A percentile compares a stretch with the other conserved stretches of the same genome.
phyloP scores from a whole-genome alignment of 2,329 filamentous ascomycete species.

The Fusarium poae region DNA sequence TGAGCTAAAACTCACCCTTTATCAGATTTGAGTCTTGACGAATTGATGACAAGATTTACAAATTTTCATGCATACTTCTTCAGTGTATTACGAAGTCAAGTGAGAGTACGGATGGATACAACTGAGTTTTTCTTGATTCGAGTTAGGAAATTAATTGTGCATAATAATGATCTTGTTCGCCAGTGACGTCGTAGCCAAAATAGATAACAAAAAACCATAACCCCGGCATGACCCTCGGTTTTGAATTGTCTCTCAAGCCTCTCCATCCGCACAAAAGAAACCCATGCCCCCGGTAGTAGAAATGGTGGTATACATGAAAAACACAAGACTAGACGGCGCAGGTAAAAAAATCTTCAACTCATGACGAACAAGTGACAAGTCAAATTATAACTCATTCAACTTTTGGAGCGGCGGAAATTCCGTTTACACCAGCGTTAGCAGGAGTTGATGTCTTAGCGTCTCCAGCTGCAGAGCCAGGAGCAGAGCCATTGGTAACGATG shows the following conservation, averaged over 20 bases:
- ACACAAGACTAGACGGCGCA: slow-evolving; percentile 40
- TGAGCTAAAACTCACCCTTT: too few relatives aligned
- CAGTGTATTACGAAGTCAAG: background rate
- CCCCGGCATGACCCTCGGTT: slow-evolving; percentile 23
- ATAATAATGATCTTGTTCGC: slow-evolving; percentile 48
- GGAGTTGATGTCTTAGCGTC: slow-evolving; percentile 67
- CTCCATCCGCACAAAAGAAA: slow-evolving; percentile 43
- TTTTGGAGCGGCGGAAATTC: slow-evolving; percentile 59
- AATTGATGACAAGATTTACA: background rate
- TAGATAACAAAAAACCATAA: slow-evolving; percentile 40
- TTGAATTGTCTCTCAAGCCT: slow-evolving; percentile 39
- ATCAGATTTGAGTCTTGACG: background rate
- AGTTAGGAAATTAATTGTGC: slow-evolving; percentile 42
- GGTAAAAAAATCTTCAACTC: slow-evolving; percentile 45
- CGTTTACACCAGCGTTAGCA: slow-evolving; percentile 62
- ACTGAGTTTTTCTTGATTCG: slow-evolving; percentile 36
- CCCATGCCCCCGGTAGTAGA: slow-evolving; percentile 29
- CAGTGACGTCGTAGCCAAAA: slow-evolving; percentile 51
- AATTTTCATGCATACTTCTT: background rate
- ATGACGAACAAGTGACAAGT: slow-evolving; percentile 35
- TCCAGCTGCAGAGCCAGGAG: slow-evolving; percentile 61
- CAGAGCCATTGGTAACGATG: slow-evolving; percentile 59
- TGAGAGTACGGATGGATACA: background rate
- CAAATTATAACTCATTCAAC: slow-evolving; percentile 55
- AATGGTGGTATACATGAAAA: slow-evolving; percentile 45